Percentiles rank a stretch among this genome's conserved stretches.
Conservation (phyloP, 139 green algal genomes). For the Chlamydomonas sp. region DNA sequence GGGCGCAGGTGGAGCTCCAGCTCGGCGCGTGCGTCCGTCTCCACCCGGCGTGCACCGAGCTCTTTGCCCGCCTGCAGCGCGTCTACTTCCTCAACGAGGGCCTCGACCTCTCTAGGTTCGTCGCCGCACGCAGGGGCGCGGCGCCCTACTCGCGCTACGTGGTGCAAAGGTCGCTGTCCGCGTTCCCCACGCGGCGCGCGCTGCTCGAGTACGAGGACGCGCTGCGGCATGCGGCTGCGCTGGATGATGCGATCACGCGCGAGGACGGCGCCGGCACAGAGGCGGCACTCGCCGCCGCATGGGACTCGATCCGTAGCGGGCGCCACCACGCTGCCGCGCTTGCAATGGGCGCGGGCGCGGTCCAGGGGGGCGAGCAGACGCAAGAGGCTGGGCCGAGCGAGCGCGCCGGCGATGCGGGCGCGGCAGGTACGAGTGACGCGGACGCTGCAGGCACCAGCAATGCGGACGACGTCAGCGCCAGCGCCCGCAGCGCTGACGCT, state of each 20-base stretch:
- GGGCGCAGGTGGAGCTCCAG: no score
- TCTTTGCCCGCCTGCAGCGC: constrained; percentile 51
- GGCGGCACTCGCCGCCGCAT: constrained; percentile 21
- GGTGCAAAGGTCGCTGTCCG: constrained; percentile 27
- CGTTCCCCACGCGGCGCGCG: constrained; percentile 43
- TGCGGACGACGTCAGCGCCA: no score
- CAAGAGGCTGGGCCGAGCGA: background rate
- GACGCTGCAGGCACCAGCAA: background rate
- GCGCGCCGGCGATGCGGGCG: background rate
- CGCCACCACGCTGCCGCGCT: background rate
- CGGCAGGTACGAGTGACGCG: background rate
- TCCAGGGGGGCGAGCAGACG: background rate
- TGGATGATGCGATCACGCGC: constrained; percentile 35
- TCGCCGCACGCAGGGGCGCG: constrained; percentile 53
- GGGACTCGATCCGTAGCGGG: constrained; percentile 3
- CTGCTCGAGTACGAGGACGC: constrained; percentile 71
- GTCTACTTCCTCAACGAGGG: constrained; percentile 73
- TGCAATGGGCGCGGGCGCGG: background rate
- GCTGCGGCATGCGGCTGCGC: constrained; percentile 37
- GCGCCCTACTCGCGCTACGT: constrained; percentile 63
- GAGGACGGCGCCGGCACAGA: constrained; percentile 27
- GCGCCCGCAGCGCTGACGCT: no score
- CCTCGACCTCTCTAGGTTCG: constrained; percentile 60
- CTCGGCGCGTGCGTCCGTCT: no score
- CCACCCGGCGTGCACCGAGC: no score